phyloP scores from a whole-genome alignment of 352 stramenopile species.

The Pythium grandisporangium region DNA sequence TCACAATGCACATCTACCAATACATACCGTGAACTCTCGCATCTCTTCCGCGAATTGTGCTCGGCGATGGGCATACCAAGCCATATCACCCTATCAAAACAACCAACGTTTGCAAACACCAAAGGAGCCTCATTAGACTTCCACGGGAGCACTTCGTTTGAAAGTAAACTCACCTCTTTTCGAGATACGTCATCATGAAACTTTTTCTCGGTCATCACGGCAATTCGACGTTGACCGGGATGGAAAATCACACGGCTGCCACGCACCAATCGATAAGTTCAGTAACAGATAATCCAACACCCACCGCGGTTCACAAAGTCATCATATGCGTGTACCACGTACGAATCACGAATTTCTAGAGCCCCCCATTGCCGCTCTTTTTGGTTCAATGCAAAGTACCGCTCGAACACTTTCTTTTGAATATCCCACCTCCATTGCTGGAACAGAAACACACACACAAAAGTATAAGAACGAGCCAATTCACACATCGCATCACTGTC shows the following conservation, averaged over 20 bases:
- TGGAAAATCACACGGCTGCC: constrained; percentile 42
- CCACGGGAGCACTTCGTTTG: no score
- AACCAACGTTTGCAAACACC: no score
- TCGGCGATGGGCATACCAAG: constrained; percentile 36
- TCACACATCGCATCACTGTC: no score
- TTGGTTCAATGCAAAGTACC: constrained; percentile 45
- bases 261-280: neutral
- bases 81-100: constrained; percentile 36
- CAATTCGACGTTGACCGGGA: constrained; percentile 41
- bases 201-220: constrained; percentile 57
- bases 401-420: constrained; percentile 50
- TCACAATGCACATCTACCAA: neutral
- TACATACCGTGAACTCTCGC: constrained; percentile 49
- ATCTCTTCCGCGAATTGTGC: constrained; percentile 37
- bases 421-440: constrained; percentile 63
- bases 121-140: no score
- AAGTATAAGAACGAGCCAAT: no score
- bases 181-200: constrained; percentile 64
- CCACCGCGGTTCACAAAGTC: neutral
- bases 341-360: constrained; percentile 48
- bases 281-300: neutral
- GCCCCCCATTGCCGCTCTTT: constrained; percentile 45
- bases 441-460: constrained; percentile 5
- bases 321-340: constrained; percentile 1
- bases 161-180: no score